A percentile compares a stretch with the other conserved stretches of the same genome.
Conservation (phyloP, 257 asterid species). For the Fraxinus pennsylvanica region DNA sequence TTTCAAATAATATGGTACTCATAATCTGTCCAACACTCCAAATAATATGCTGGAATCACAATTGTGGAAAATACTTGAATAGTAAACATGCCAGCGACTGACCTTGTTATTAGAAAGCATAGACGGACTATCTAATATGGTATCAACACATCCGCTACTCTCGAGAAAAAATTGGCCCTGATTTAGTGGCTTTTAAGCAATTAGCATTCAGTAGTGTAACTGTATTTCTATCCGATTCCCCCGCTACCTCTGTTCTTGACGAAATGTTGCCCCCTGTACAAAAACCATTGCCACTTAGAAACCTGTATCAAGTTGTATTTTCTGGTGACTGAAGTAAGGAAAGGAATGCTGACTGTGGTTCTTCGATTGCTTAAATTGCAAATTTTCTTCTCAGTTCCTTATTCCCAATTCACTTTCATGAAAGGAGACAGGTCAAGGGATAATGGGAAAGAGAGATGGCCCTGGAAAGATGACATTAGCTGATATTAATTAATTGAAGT, state of each 20-base stretch:
- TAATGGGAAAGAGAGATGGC: conserved; percentile 72
- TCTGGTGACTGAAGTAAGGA: conserved; percentile 36
- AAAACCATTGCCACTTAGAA: conserved; percentile 28
- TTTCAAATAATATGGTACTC: not conserved
- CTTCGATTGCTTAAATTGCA: conserved; percentile 24
- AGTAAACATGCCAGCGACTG: not conserved
- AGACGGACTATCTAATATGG: conserved; percentile 6
- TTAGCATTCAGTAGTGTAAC: conserved; percentile 18
- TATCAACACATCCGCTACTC: conserved; percentile 24
- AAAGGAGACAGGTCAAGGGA: conserved; percentile 61
- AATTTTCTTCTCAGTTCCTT: conserved; percentile 37
- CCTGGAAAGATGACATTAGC: conserved; percentile 41
- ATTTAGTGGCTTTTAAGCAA: conserved; percentile 19
- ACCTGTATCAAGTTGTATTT: conserved; percentile 31
- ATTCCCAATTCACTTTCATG: conserved; percentile 47
- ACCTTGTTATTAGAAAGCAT: conserved; percentile 30
- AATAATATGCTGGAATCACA: not conserved
- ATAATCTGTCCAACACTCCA: not conserved
- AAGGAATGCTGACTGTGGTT: conserved; percentile 26
- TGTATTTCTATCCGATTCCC: conserved; percentile 22
- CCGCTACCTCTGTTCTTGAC: conserved; percentile 26
- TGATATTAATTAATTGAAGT: not conserved
- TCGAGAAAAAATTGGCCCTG: conserved; percentile 19
- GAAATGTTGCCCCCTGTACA: conserved; percentile 19
- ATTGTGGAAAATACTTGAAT: too few species aligned